Evolutionary conservation across 140 eudicot genomes (phyloP).

Genomic region (Stevia rebaudiana): DNA sequence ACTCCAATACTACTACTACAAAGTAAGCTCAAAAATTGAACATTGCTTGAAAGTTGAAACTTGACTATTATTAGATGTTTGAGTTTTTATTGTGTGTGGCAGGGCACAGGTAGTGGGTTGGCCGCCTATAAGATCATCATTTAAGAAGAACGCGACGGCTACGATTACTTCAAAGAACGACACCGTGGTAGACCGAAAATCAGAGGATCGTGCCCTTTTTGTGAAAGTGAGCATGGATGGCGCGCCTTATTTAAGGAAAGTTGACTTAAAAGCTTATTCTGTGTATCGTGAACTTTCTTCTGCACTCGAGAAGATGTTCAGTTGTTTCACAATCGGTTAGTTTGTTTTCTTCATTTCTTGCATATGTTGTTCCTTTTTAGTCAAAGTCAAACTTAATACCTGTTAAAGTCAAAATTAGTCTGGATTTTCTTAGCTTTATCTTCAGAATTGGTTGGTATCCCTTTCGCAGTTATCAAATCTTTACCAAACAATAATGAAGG

Average conservation of each 20-base stretch:
- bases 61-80: neutral
- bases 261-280: constrained; percentile 46
- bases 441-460: neutral
- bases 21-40: constrained; percentile 43
- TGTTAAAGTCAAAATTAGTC: neutral
- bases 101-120: constrained; percentile 88
- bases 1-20: constrained; percentile 32
- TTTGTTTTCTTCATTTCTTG: neutral
- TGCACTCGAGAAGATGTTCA: constrained; percentile 72
- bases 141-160: constrained; percentile 54
- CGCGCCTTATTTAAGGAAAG: constrained; percentile 58
- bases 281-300: constrained; percentile 61
- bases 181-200: constrained; percentile 44
- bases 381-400: neutral
- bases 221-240: too few species aligned
- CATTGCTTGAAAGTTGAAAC: neutral
- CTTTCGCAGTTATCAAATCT: neutral
- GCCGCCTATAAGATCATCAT: constrained; percentile 67
- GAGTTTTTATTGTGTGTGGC: constrained; percentile 11
- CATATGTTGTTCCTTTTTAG: too few species aligned
- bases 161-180: constrained; percentile 38
- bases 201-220: constrained; percentile 30
- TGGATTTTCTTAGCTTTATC: too few species aligned
- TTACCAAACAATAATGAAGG: neutral
- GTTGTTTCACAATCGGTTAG: constrained; percentile 63